Conservation (phyloP, 2,329 filamentous ascomycete species). For the Aspergillaceae sp. region DNA sequence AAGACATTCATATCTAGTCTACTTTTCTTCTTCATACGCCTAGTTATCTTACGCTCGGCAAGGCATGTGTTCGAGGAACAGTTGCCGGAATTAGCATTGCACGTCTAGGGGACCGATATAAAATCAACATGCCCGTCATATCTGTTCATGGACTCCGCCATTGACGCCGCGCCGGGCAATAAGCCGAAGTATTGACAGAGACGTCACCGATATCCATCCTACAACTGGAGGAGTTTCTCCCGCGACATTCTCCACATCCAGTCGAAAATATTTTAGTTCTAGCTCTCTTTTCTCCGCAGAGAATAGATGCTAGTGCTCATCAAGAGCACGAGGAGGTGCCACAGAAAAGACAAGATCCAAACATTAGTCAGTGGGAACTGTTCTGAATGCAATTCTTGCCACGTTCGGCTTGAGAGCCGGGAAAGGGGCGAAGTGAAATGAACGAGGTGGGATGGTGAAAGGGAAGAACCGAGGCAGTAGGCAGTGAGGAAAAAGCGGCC, state of each 20-base stretch:
- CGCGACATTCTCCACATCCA: too few species aligned
- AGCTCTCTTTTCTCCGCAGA: constrained; percentile 16
- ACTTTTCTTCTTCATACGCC: constrained; percentile 8
- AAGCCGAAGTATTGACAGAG: too few species aligned
- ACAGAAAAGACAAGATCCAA: not conserved
- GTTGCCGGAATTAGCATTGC: too few species aligned
- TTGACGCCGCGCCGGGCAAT: too few species aligned
- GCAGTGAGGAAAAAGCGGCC: not conserved
- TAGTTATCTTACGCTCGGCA: constrained; percentile 7
- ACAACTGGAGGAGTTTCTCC: too few species aligned
- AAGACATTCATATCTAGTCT: constrained; percentile 10
- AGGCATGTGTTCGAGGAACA: too few species aligned
- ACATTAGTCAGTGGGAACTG: not conserved
- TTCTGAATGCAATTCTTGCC: not conserved
- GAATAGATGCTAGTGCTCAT: constrained; percentile 15
- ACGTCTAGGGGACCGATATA: too few species aligned
- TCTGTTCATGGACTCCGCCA: too few species aligned
- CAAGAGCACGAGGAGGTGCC: constrained; percentile 1
- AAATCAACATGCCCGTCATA: too few species aligned
- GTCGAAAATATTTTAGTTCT: constrained; percentile 7
- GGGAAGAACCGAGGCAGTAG: not conserved
- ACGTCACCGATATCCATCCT: too few species aligned
- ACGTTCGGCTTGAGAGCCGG: not conserved
- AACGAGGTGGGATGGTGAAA: not conserved
- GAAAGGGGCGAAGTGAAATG: not conserved